A percentile compares a stretch with the other conserved stretches of the same genome.
phyloP scores from a whole-genome alignment of 345 rosid species.

The Populus ilicifolia region DNA sequence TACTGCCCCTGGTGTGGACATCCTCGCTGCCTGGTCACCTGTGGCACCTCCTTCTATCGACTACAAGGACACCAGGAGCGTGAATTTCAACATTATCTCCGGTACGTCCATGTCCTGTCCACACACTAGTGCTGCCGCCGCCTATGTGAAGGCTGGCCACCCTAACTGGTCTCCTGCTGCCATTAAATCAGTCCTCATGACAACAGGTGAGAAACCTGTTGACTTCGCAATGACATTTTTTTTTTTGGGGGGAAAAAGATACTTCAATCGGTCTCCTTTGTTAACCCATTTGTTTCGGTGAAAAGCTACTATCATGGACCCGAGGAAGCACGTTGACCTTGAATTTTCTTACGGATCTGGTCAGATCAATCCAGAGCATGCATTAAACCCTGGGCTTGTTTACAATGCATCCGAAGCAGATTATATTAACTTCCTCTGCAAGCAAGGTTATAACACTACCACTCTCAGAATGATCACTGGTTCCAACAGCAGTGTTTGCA shows the following conservation, averaged over 20 bases:
- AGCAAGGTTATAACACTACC: constrained; percentile 36
- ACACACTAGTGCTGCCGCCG: constrained; percentile 31
- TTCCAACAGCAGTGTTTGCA: constrained; percentile 27
- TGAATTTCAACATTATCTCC: constrained; percentile 24
- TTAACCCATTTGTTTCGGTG: background rate
- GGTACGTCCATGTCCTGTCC: constrained; percentile 37
- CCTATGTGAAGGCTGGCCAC: constrained; percentile 33
- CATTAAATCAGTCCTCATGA: constrained; percentile 24
- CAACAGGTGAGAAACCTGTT: constrained; percentile 18
- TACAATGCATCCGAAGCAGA: constrained; percentile 17
- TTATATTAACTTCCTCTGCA: constrained; percentile 46
- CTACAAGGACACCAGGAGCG: background rate
- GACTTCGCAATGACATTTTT: background rate
- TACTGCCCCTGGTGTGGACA: constrained; percentile 30
- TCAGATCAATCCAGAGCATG: constrained; percentile 10
- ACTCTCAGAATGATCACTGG: constrained; percentile 27
- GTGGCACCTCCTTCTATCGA: constrained; percentile 13
- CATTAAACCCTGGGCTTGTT: constrained; percentile 19
- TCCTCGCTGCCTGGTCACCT: constrained; percentile 34
- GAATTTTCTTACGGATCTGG: constrained; percentile 20
- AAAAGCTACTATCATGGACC: constrained; percentile 8
- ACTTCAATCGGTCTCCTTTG: background rate
- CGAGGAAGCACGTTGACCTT: constrained; percentile 15
- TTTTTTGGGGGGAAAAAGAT: no score
- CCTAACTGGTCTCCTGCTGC: constrained; percentile 29